These are phyloP conservation scores for Cyclostephanos tholiformis DNA, from an alignment of 108 stramenopile species.

Conservation along the genomic window DNA sequence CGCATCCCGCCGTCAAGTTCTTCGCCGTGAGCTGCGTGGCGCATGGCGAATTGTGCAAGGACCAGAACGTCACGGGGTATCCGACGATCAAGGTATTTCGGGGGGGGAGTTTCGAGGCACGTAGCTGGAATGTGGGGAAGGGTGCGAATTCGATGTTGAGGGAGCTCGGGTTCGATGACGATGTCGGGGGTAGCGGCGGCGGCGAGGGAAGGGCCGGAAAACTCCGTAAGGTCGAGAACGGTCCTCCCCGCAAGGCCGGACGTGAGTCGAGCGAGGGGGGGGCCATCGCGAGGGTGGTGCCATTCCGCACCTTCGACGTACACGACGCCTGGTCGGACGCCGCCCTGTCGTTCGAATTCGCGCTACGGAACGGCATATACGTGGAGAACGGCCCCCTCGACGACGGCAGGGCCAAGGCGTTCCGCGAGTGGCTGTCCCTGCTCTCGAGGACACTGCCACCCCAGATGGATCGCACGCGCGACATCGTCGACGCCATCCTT, in stretches of 20 bases:
- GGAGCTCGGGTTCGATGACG: conserved; percentile 37
- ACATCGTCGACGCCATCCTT: conserved; percentile 44
- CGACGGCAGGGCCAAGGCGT: conserved; percentile 41
- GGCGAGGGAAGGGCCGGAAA: background rate
- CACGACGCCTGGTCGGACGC: conserved; percentile 74
- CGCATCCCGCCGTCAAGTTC: conserved; percentile 53
- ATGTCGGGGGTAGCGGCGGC: conserved; percentile 6
- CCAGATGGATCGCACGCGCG: conserved; percentile 58
- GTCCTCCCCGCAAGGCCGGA: conserved; percentile 1
- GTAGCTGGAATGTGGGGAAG: conserved; percentile 20
- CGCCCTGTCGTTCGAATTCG: conserved; percentile 69
- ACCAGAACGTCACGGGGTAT: conserved; percentile 52
- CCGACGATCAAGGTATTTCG: conserved; percentile 56
- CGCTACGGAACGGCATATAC: conserved; percentile 67
- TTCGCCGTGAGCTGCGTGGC: conserved; percentile 81
- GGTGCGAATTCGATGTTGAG: conserved; percentile 46
- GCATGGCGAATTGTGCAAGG: conserved; percentile 57
- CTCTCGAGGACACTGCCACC: conserved; percentile 58
- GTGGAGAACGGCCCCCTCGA: conserved; percentile 53
- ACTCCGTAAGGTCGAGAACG: background rate
- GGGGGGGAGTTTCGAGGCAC: conserved; percentile 49
- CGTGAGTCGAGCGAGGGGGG: conserved; percentile 16
- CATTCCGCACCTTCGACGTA: conserved; percentile 49
- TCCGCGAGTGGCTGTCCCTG: conserved; percentile 61
- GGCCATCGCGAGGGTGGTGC: conserved; percentile 22